Percentiles rank a stretch among this genome's conserved stretches.
phyloP scores from a whole-genome alignment of 2,329 filamentous ascomycete species.

The Daldinia sp. region DNA sequence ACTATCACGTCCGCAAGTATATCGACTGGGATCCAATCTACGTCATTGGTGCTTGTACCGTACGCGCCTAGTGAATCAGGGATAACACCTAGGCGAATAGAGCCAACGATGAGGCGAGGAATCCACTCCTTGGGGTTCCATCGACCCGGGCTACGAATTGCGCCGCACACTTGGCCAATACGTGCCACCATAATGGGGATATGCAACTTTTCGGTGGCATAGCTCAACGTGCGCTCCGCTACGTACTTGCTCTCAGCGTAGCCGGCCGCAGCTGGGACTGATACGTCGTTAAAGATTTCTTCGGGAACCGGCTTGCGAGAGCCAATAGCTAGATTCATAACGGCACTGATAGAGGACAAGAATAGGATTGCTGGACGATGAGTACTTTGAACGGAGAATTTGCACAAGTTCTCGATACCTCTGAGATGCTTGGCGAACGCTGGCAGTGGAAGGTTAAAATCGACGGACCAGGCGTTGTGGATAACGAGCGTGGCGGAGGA shows the following conservation, averaged over 20 bases:
- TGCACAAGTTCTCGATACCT: slow-evolving; percentile 8
- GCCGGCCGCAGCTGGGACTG: background rate
- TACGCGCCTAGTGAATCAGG: slow-evolving; percentile 14
- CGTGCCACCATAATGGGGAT: slow-evolving; percentile 11
- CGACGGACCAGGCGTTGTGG: slow-evolving; percentile 29
- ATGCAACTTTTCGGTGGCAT: background rate
- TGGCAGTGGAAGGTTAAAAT: slow-evolving; percentile 26
- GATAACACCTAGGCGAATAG: slow-evolving; percentile 14
- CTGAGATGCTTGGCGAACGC: slow-evolving; percentile 19
- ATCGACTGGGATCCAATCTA: background rate
- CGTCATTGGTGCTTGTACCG: background rate
- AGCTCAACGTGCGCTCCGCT: background rate
- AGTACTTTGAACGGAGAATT: slow-evolving; percentile 9
- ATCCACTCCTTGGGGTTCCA: slow-evolving; percentile 29
- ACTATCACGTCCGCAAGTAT: background rate
- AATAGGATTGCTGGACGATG: background rate
- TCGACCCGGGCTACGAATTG: slow-evolving; percentile 6
- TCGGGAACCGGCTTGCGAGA: background rate
- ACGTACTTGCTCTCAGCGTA: background rate
- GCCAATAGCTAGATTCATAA: background rate
- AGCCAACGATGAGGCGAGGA: slow-evolving; percentile 20
- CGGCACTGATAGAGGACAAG: background rate
- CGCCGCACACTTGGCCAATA: slow-evolving; percentile 19
- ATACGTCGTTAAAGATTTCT: background rate
- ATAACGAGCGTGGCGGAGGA: slow-evolving; percentile 16